Evolutionary conservation across 306 rosid species (phyloP).

Genomic region (Dalbergia cultrata): DNA sequence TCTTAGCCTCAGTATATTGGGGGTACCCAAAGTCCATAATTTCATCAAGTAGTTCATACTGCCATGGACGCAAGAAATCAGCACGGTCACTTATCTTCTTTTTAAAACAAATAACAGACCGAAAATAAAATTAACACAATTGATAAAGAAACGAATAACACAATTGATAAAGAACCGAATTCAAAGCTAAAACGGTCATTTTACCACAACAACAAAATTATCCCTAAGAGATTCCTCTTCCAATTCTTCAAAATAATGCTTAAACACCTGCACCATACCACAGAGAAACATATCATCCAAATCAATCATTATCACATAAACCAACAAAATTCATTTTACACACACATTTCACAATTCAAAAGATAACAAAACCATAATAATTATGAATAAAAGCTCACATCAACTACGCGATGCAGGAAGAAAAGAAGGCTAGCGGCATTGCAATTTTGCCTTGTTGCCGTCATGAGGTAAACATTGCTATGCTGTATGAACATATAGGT

Average conservation of each 20-base stretch:
- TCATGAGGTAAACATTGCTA: conserved; percentile 90
- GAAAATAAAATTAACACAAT: no score
- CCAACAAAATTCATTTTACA: not conserved
- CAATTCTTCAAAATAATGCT: conserved; percentile 95
- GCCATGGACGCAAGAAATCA: conserved; percentile 43
- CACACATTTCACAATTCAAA: conserved; percentile 2
- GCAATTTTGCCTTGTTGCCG: conserved; percentile 94
- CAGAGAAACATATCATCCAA: conserved; percentile 31
- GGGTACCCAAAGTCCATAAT: conserved; percentile 99
- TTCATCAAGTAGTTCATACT: conserved; percentile 97
- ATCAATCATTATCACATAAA: not conserved
- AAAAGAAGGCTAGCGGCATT: conserved; percentile 97
- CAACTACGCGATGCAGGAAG: conserved; percentile 91
- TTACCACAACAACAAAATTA: conserved; percentile 99
- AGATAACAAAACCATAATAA: conserved; percentile 36
- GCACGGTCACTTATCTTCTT: conserved; percentile 22
- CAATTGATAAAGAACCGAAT: not conserved
- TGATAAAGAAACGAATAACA: not conserved
- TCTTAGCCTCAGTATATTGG: conserved; percentile 94
- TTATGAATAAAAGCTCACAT: conserved; percentile 63
- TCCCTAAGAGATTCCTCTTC: conserved; percentile 98
- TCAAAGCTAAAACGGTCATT: conserved; percentile 19
- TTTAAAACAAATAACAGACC: not conserved
- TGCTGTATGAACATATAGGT: conserved; percentile 97
- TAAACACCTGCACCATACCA: conserved; percentile 72